Evolutionary conservation across 805 yeast genomes (phyloP), one percentile per base, ranked within the genome.

Genomic region (Candida yuanshanica): DNA sequence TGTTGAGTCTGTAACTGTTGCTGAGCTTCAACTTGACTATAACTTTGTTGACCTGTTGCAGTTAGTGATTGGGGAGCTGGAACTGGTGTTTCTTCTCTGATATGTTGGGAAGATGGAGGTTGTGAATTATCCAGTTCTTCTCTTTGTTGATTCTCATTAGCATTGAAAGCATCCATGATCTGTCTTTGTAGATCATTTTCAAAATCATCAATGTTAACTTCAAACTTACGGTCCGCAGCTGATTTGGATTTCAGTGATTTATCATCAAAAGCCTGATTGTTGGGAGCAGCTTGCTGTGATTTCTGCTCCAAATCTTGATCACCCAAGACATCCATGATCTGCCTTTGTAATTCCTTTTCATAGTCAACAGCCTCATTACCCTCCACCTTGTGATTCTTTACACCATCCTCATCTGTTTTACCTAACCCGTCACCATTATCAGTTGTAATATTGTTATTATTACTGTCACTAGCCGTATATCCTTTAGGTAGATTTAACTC

Each of bases 151-250:
- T 29, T 43, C 13, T 33, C 39, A 16, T 32, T 37, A 5, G 40
- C 44, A 26, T 38, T 47, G 35, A 52, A 42, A 10, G 51, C 56
- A 37, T 50, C 52, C 49, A 53, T 41, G 9, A 53, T 51, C 27
- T 54, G 59, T 14, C 47, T 39, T 21, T 50, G 54, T 10, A 55
- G 25, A 29, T 53, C 58, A 14, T 46, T 42, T 24, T 48, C 55
- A 27, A 47, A 45, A 29, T 46, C 51, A 41, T 36, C 35, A 24
- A 38, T 27, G 17, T 26, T 23, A 4, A 31, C 11, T 7, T 33
- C 21, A 20, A 24, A 23, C 8, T n/a, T n/a, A n/a, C n/a, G n/a
- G n/a, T n/a, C n/a, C n/a, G n/a, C n/a, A n/a, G n/a, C n/a, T 24
- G 32, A 10, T 11, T 35, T 24, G 31, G 38, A 35, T 23, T 7